Evolutionary conservation across 257 asterid species (phyloP), one percentile per base, ranked within the genome.

Genomic region (Capsicum pubescens): DNA sequence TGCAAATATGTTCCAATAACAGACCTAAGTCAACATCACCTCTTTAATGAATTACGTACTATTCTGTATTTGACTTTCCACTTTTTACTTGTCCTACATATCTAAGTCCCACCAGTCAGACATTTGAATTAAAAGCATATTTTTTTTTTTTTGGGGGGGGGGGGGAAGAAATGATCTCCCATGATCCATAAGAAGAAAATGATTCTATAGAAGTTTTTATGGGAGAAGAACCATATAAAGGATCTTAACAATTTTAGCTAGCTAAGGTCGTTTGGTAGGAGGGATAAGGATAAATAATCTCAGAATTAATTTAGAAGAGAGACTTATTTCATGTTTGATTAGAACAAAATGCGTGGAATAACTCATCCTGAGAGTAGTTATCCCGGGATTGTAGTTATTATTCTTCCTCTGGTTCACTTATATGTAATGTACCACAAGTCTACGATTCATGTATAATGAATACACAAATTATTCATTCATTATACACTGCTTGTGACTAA

Each of bases 31-130:
- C 55, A 69, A 39, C 78, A 69, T 69, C 78, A 69, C 42, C 26
- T 69, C 55, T 69, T 69, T 39, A 69, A 36, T 69, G 78, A 69
- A 39, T 69, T 69, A n/a, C n/a, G n/a, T n/a, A 69, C 55, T 69
- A 42, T 69, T 69, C 15, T 12, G 4, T 39, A 68, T 69, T 69
- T 69, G 78, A 69, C 78, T 42, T 69, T 15, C 32, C 55, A 15
- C 32, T 42, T 69, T 69, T 39, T 39, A 39, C 8, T 42, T 69
- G 5, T 69, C 44, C 44, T 39, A 39, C 44, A 39, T 39, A 39
- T 39, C 44, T 39, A 39, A 39, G 44, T 39, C 55, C 77, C 55
- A 42, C 55, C 16, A 15, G 78, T 42, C 55, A 39, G 78, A 69
- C 55, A 7, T 16, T 39, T 39, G 14, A 16, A 69, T 68, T 15